Evolutionary conservation across 768 basidiomycete species (phyloP), one percentile per base, ranked within the genome.

Genomic region (Lentinula edodes): DNA sequence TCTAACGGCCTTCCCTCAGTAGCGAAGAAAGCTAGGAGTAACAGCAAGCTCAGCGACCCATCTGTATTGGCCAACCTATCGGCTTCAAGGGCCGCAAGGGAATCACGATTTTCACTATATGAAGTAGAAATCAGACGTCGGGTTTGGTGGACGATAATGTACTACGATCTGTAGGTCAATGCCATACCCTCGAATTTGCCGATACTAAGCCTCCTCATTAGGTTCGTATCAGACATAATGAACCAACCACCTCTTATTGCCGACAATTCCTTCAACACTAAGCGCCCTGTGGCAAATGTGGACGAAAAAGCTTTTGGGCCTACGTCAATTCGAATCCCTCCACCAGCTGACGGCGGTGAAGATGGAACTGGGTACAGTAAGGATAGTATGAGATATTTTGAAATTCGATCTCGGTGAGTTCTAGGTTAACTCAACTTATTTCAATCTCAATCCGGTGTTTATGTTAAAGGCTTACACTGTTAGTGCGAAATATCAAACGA

Each of bases 71-170:
- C 43, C 16, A 46, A 39, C 18, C n/a, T 59, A 35, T 56, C 54
- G 12, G 51, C 62, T 60, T 52, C 58, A 10, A 58, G 43, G 35
- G 35, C 50, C n/a, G 45, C 50, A 34, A 59, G 58, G 58, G 58
- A 63, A 50, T 45, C 58, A 13, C 52, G 39, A 20, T 58, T 46
- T 65, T 76, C 65, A 48, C 70, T 82, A 2, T 84, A 81, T 51
- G 79, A 85, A 52, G 80, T 79, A 10, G 82, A 83, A 70, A 72
- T 78, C 53, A 73, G 85, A 59, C 71, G 83, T 61, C 72, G 85
- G 64, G 71, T 90, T 6, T 91, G 91, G 89, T 93, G 91, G 91
- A 87, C 90, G 57, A 78, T 91, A 10, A 80, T 85, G 68, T 90
- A 83, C 71, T 91, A 86, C 70, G 91, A 93, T 70, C 68, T 87